phyloP scores from a whole-genome alignment of 257 asterid species.

The Gentiana straminea region DNA sequence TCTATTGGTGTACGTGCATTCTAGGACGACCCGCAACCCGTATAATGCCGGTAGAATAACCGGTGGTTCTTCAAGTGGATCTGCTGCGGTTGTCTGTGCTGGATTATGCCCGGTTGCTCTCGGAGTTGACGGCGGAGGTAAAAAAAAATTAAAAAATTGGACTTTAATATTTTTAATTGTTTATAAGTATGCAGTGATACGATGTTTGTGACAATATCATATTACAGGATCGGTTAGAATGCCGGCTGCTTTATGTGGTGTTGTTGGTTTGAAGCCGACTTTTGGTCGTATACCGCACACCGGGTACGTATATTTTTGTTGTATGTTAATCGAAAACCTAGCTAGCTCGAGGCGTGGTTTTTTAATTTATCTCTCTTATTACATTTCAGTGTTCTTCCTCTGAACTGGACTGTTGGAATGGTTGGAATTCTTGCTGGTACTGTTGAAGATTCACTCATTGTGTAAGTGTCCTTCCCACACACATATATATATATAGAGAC shows the following conservation, averaged over 20 bases:
- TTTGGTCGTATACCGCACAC: constrained; percentile 72
- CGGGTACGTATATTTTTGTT: constrained; percentile 31
- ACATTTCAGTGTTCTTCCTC: constrained; percentile 60
- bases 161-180: no score
- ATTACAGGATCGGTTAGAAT: constrained; percentile 75
- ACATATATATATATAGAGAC: no score
- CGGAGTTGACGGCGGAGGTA: constrained; percentile 98
- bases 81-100: constrained; percentile 93
- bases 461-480: constrained; percentile 28
- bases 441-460: constrained; percentile 73
- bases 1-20: neutral
- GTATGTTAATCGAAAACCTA: no score
- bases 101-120: constrained; percentile 90
- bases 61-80: constrained; percentile 97
- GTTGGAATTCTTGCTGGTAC: constrained; percentile 82
- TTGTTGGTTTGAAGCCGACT: constrained; percentile 87
- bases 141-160: neutral
- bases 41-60: constrained; percentile 50
- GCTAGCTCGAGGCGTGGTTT: neutral
- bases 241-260: constrained; percentile 97
- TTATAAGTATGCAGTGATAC: no score
- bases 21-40: constrained; percentile 70
- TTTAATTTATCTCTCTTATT: neutral
- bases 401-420: constrained; percentile 89
- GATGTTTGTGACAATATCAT: no score